Evolutionary conservation across 805 yeast species (phyloP), one percentile per base, ranked within the genome.

Genomic region (Pichia thaimueangensis): DNA sequence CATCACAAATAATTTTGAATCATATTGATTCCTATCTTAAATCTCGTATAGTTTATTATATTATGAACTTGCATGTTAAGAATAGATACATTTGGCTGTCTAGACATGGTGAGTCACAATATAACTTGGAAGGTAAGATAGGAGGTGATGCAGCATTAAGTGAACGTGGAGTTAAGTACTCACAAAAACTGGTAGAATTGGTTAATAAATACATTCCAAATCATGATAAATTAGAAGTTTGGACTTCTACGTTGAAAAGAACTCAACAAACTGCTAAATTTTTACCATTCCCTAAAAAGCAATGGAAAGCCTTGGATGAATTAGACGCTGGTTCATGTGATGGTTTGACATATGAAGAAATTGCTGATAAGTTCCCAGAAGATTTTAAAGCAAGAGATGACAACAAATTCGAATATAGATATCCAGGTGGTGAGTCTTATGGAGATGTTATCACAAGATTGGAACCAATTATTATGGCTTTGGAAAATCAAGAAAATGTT

Each of bases 391-490:
- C 96, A 7, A 76, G 99, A 46, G 98, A 93, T 60, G 96, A 86
- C 51, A 84, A 93, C 67, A 93, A 93, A 67, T 93, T 85, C 60
- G 96, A 87, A 59, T 93, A 93, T 64, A 74, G 98, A 41, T 93
- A 93, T 63, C 76, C 96, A 33, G 97, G 97, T 10, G 99, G 99
- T 35, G 99, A 93, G 64, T 84, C 95, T 5, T 93, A 93, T 63
- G 76, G 96, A 45, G 99, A 93, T 56, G 95, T 93, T 31, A 96
- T 91, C 35, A 83, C 89, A 33, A 71, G 99, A 44, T 70, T 93
- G 43, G 99, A 93, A 60, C 99, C 99, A 5, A 88, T 93, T 51
- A 93, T 93, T 48, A 93, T 93, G 98, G 98, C 93, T 63, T 73
- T 93, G 50, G 99, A 93, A 65, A 80, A 97, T 47, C 97, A 91